Evolutionary conservation across 108 stramenopile genomes (phyloP).

Genomic region (Cyclotella baltica): DNA sequence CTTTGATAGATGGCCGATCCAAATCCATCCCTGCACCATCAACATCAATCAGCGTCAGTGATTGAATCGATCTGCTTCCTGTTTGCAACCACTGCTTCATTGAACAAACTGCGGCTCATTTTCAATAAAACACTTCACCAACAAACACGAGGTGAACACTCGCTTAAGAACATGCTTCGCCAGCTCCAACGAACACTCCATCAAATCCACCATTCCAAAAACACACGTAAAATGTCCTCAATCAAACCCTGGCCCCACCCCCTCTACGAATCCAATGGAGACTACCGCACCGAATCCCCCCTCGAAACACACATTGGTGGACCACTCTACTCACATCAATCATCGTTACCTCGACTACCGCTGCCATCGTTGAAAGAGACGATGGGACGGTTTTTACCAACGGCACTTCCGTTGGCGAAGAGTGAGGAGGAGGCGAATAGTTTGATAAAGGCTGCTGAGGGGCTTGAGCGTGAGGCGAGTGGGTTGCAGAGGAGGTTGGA

Average conservation of each 20-base stretch:
- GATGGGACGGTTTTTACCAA: conserved; percentile 67
- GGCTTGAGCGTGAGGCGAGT: conserved; percentile 63
- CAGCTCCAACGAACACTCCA: conserved; percentile 6
- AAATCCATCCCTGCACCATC: neutral
- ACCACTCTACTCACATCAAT: conserved; percentile 71
- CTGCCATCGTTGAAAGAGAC: conserved; percentile 67
- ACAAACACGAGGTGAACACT: neutral
- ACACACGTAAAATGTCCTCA: conserved; percentile 33
- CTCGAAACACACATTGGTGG: conserved; percentile 74
- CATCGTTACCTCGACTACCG: conserved; percentile 71
- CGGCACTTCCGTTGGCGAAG: conserved; percentile 73
- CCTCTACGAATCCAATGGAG: conserved; percentile 74
- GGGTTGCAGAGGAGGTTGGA: conserved; percentile 72
- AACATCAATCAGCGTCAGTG: no score
- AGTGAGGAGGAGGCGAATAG: conserved; percentile 60
- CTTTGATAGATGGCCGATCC: neutral
- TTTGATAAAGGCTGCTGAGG: conserved; percentile 58
- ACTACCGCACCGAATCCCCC: conserved; percentile 73
- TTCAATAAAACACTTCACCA: no score
- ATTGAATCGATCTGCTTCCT: no score
- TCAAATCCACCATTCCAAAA: neutral
- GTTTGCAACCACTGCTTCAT: no score
- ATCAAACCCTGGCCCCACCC: conserved; percentile 66
- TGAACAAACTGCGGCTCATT: no score
- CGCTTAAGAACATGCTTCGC: conserved; percentile 15